Evolutionary conservation across 2,329 filamentous ascomycete species (phyloP), one percentile per base, ranked within the genome.

Genomic region (Aspergillus intermedius): DNA sequence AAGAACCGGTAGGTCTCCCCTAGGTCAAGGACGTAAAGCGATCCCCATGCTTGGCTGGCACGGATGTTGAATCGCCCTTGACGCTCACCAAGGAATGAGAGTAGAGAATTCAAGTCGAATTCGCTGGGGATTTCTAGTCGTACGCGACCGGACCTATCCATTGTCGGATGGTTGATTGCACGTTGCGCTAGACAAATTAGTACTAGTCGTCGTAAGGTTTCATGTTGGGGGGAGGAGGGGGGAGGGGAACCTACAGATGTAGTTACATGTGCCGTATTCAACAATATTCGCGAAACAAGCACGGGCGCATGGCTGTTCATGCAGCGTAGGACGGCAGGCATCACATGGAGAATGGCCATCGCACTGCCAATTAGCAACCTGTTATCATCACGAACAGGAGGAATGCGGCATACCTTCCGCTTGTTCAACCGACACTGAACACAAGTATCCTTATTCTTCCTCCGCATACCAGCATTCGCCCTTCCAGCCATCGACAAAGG

Each of bases 221-320:
- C 15, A 15, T 4, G n/a, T 39, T 7, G 12, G n/a, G 35, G 4
- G 39, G n/a, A n/a, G n/a, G n/a, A n/a, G n/a, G n/a, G n/a, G n/a
- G n/a, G n/a, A n/a, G n/a, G 3, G 17, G 17, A 19, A 42, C 68
- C 47, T 63, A 74, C 71, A 74, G 44, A 74, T 68, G 49, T 72
- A 73, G 49, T 74, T 74, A 57, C 69, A 73, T 4, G 70, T 71
- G 37, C 70, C 71, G 37, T 67, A 69, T 50, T 72, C 67, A 21
- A 74, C 67, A 45, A 74, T 69, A 45, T 66, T 72, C 17, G 69
- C 63, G 49, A 74, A 74, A 50, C 71, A 70, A 23, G 71, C 70
- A 25, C 63, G 65, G 6, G 69, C 68, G 51, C 72, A 74, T 9
- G 71, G 70, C 46, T 73, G 70, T 45, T 71, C 67, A 48, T 70